Evolutionary conservation across 331 rosid species (phyloP).

Genomic region (Malus hybrid): DNA sequence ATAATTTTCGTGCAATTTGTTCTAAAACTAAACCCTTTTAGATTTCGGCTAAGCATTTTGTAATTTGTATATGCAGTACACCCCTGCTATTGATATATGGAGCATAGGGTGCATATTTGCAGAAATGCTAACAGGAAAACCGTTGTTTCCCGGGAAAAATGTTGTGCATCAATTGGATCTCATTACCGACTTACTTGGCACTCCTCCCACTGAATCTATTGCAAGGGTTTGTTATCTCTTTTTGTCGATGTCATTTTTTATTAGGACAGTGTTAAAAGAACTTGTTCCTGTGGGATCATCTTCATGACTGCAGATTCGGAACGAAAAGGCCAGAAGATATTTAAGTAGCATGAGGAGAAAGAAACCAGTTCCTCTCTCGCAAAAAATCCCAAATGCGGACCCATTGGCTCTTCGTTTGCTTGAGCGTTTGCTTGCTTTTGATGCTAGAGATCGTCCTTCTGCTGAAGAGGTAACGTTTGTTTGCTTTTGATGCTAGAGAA

Average conservation of each 20-base stretch:
- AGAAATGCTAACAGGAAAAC: slow-evolving; percentile 50
- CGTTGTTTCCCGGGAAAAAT: slow-evolving; percentile 52
- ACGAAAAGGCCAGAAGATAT: slow-evolving; percentile 59
- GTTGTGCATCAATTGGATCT: slow-evolving; percentile 57
- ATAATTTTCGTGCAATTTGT: not conserved
- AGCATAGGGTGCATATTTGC: slow-evolving; percentile 75
- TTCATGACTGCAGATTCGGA: slow-evolving; percentile 45
- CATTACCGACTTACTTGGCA: slow-evolving; percentile 57
- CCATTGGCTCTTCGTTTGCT: slow-evolving; percentile 57
- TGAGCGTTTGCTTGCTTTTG: slow-evolving; percentile 54
- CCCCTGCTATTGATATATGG: slow-evolving; percentile 72
- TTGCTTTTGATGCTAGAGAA: slow-evolving; percentile 58
- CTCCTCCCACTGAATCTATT: slow-evolving; percentile 45
- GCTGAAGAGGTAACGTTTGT: slow-evolving; percentile 53
- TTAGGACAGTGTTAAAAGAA: not conserved
- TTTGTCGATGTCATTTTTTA: not conserved
- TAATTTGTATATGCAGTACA: slow-evolving; percentile 41
- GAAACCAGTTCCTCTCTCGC: slow-evolving; percentile 38
- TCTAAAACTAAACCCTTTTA: not conserved
- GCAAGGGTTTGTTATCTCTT: slow-evolving; percentile 32
- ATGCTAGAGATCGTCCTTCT: slow-evolving; percentile 54
- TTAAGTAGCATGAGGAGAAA: slow-evolving; percentile 45
- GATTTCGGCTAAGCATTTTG: not conserved
- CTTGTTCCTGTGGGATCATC: not conserved
- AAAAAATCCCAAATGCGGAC: slow-evolving; percentile 46